Evolutionary conservation across 2,329 filamentous ascomycete species (phyloP), one percentile per base, ranked within the genome.

Genomic region (Exophiala mesophila): DNA sequence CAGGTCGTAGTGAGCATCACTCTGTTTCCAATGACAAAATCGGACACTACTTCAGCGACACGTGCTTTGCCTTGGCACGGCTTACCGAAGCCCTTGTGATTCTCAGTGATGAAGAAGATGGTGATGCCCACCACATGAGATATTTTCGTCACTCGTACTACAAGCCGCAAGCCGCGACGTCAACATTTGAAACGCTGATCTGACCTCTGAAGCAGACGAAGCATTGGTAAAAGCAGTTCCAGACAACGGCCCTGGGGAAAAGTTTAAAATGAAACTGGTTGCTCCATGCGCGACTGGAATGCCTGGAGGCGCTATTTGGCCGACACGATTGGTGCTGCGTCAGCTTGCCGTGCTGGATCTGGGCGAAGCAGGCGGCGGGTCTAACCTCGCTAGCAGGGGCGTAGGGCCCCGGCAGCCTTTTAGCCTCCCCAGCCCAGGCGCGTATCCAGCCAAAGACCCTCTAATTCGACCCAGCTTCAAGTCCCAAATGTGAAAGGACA

Each of bases 131-230:
- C 6, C 23, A 12, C 23, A 12, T 45, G 40, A 37, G 31, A 40
- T 39, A 41, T 37, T 36, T 45, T 28, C 32, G 38, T 30, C n/a
- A n/a, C n/a, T n/a, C n/a, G n/a, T n/a, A n/a, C n/a, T n/a, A n/a
- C n/a, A n/a, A n/a, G 36, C 23, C 24, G n/a, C 23, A 34, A 17
- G 18, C 31, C 36, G 39, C 39, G 30, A 35, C 39, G 33, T 18
- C 10, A 31, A 13, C 41, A 39, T 30, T 38, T 51, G 48, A 51
- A 51, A 51, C 48, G 45, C 45, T 51, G 48, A 51, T 51, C 48
- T 33, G 48, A 51, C 21, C 31, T 39, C 12, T 26, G 23, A 26
- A 26, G 23, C 32, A 33, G 37, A 20, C 17, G 35, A 29, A 33
- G 40, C 32, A 26, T 31, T 29, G 26, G 23, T 26, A 36, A 29